A percentile compares a stretch with the other conserved stretches of the same genome.
Evolutionary conservation across 257 asterid genomes (phyloP).

Genomic region (Solanum virginianum): DNA sequence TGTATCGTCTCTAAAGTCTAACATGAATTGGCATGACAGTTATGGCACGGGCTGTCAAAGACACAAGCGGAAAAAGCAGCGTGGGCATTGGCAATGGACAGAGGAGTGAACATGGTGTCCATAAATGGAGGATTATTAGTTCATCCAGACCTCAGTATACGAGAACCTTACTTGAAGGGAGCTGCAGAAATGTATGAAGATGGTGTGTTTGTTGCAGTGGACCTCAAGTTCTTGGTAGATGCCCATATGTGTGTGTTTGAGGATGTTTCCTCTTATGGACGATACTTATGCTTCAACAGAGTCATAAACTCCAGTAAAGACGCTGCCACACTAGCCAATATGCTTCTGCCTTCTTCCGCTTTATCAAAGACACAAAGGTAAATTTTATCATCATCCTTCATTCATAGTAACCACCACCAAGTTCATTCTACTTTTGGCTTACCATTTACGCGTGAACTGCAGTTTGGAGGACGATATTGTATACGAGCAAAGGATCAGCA

Average conservation of each 20-base stretch:
- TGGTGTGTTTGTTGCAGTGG: conserved; percentile 80
- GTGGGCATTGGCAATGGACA: conserved; percentile 95
- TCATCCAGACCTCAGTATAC: conserved; percentile 47
- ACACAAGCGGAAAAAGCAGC: conserved; percentile 85
- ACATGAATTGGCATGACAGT: conserved; percentile 14
- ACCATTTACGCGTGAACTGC: not conserved
- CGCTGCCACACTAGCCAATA: conserved; percentile 41
- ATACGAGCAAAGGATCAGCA: conserved; percentile 64
- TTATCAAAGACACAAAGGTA: not conserved
- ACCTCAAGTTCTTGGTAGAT: conserved; percentile 56
- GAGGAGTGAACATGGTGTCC: conserved; percentile 77
- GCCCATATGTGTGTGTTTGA: conserved; percentile 85
- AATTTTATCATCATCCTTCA: not conserved
- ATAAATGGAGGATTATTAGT: conserved; percentile 61
- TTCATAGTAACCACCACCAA: not conserved
- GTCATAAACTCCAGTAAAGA: conserved; percentile 45
- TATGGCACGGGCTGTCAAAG: conserved; percentile 86
- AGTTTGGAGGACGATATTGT: conserved; percentile 43
- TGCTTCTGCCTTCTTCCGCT: conserved; percentile 29
- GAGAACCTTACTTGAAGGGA: conserved; percentile 77
- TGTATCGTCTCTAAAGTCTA: not conserved
- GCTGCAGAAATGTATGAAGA: conserved; percentile 81
- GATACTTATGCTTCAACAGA: conserved; percentile 72
- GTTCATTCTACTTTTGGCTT: not conserved
- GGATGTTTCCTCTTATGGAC: conserved; percentile 67